A percentile compares a stretch with the other conserved stretches of the same genome.
phyloP scores from a whole-genome alignment of 331 rosid genomes.

The Phaseolus coccineus region DNA sequence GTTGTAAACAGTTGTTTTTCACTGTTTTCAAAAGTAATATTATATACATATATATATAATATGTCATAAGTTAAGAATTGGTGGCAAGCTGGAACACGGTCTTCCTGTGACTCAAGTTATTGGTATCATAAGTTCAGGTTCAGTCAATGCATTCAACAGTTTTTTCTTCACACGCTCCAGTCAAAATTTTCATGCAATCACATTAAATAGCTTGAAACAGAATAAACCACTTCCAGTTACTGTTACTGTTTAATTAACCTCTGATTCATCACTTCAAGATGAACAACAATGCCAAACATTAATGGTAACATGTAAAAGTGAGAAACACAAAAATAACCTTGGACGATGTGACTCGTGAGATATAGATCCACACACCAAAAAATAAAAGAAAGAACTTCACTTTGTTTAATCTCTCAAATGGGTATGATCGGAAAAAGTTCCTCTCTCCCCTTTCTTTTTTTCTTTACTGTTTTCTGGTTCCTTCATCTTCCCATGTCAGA shows the following conservation, averaged over 20 bases:
- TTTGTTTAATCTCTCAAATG: slow-evolving; percentile 45
- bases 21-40: too few species aligned
- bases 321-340: background rate
- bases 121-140: background rate
- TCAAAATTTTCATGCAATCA: slow-evolving; percentile 16
- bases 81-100: slow-evolving; percentile 11
- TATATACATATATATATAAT: too few species aligned
- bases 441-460: slow-evolving; percentile 22
- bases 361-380: background rate
- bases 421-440: slow-evolving; percentile 32
- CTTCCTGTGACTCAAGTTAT: slow-evolving; percentile 7
- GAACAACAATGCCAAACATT: background rate
- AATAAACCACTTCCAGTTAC: background rate
- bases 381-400: background rate
- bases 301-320: slow-evolving; percentile 1
- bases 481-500: slow-evolving; percentile 38
- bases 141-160: slow-evolving; percentile 19
- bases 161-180: background rate
- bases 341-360: background rate
- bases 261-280: background rate
- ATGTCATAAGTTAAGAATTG: too few species aligned
- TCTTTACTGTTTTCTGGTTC: slow-evolving; percentile 21
- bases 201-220: slow-evolving; percentile 16
- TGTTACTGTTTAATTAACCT: too few species aligned
- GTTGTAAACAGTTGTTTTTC: too few species aligned